These are phyloP conservation scores for Cupressus sempervirens DNA, from an alignment of 75 land plant genomes.

Conservation along the genomic window DNA sequence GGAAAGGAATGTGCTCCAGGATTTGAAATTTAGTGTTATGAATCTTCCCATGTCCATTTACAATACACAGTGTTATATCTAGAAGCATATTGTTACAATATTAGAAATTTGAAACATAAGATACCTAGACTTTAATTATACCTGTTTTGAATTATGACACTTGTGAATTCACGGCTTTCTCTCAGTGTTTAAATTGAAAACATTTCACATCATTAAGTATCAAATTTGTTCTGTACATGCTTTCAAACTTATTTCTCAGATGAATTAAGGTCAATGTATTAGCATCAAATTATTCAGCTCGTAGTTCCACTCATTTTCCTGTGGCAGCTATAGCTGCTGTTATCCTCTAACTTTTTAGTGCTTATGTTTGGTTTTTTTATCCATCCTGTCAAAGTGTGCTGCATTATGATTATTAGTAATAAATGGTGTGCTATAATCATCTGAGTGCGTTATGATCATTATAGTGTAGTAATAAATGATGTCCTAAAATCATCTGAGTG, in stretches of 20 bases:
- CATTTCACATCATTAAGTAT: neutral
- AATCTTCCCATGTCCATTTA: neutral
- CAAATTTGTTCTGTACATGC: neutral
- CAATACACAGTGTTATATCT: neutral
- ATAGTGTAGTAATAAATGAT: too few relatives aligned
- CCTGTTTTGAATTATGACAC: neutral
- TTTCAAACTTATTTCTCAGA: neutral
- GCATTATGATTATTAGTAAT: neutral
- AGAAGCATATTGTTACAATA: neutral
- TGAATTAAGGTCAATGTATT: neutral
- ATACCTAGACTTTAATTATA: neutral
- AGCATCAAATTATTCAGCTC: neutral
- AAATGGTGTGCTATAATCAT: neutral
- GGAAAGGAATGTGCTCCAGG: neutral
- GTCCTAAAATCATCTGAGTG: neutral
- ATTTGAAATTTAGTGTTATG: too few relatives aligned
- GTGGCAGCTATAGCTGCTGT: neutral
- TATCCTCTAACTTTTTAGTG: neutral
- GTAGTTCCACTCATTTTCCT: neutral
- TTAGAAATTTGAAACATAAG: neutral
- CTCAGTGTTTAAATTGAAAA: neutral
- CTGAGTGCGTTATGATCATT: too few relatives aligned
- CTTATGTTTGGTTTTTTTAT: neutral
- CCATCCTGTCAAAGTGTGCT: neutral
- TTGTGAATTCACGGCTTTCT: neutral